phyloP scores from a whole-genome alignment of 2,329 filamentous ascomycete species.

The Magnaporthales sp. region DNA sequence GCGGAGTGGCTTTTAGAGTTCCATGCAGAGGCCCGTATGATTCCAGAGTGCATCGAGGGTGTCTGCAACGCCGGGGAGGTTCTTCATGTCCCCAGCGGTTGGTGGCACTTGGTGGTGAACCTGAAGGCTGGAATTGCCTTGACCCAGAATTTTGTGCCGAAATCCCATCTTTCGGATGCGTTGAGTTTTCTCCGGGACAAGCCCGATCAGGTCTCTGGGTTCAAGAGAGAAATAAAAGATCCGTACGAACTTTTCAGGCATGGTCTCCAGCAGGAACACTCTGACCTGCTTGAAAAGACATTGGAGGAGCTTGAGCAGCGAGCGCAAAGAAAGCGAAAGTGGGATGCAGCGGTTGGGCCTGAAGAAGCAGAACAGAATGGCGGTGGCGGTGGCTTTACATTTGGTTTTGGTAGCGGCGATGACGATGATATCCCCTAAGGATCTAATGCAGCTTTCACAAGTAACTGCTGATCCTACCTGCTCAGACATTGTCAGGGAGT shows the following conservation, averaged over 20 bases:
- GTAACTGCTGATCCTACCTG: background rate
- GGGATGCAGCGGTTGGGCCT: slow-evolving; percentile 67
- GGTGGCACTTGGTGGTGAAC: slow-evolving; percentile 96
- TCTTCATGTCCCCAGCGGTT: slow-evolving; percentile 84
- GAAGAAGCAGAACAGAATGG: slow-evolving; percentile 18
- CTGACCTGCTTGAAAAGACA: slow-evolving; percentile 58
- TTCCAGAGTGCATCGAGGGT: slow-evolving; percentile 74
- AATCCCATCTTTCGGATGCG: slow-evolving; percentile 63
- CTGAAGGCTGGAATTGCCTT: slow-evolving; percentile 76
- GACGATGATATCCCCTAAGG: slow-evolving; percentile 35
- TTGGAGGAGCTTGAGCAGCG: slow-evolving; percentile 52
- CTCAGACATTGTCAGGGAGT: background rate
- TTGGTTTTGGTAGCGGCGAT: slow-evolving; percentile 41
- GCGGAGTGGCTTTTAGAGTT: slow-evolving; percentile 94
- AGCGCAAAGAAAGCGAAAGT: slow-evolving; percentile 68
- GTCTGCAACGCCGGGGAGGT: slow-evolving; percentile 80
- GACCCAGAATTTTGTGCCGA: slow-evolving; percentile 91
- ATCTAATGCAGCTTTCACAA: background rate
- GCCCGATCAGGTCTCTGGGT: slow-evolving; percentile 80
- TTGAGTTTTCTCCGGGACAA: slow-evolving; percentile 75
- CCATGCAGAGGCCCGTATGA: slow-evolving; percentile 69
- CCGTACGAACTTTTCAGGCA: slow-evolving; percentile 69
- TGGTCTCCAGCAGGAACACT: slow-evolving; percentile 53
- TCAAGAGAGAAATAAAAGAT: slow-evolving; percentile 60
- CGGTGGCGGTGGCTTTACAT: slow-evolving; percentile 40